phyloP scores from a whole-genome alignment of 208 protist species.

The Baffinella frigidus region DNA sequence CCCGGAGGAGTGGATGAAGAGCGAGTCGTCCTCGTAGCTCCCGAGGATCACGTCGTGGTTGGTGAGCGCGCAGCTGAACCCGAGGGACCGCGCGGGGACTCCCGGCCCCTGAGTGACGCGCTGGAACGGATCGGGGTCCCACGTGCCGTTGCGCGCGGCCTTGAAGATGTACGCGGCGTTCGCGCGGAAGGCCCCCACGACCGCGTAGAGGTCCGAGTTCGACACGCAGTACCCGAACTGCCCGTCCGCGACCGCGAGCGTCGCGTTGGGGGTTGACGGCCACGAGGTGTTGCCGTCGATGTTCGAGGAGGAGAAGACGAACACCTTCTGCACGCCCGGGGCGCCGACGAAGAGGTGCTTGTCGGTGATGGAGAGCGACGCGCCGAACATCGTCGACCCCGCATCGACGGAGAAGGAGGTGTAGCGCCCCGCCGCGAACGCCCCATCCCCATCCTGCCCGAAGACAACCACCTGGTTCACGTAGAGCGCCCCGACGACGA shows the following conservation, averaged over 20 bases:
- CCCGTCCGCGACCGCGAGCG: neutral
- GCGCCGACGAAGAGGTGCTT: slow-evolving; percentile 2
- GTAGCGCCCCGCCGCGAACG: neutral
- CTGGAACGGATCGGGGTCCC: neutral
- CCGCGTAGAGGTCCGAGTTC: slow-evolving; percentile 49
- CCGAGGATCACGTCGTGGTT: slow-evolving; percentile 42
- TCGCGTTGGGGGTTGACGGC: neutral
- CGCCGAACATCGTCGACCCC: neutral
- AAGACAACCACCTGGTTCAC: neutral
- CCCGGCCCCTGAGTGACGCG: neutral
- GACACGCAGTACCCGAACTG: slow-evolving; percentile 27
- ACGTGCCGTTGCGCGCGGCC: neutral
- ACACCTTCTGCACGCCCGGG: neutral
- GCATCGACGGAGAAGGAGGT: neutral
- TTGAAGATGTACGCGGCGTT: slow-evolving; percentile 12
- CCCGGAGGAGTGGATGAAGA: neutral
- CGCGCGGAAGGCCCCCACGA: neutral
- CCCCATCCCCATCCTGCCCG: neutral
- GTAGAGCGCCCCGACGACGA: neutral
- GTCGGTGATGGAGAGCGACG: neutral
- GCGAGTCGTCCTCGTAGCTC: neutral
- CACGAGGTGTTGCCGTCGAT: neutral
- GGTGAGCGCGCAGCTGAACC: neutral
- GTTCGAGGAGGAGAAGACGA: slow-evolving; percentile 5
- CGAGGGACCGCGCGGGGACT: neutral